A percentile compares a stretch with the other conserved stretches of the same genome.
Conservation (phyloP, 2,329 filamentous ascomycete species). For the Hirsutella thompsonii region DNA sequence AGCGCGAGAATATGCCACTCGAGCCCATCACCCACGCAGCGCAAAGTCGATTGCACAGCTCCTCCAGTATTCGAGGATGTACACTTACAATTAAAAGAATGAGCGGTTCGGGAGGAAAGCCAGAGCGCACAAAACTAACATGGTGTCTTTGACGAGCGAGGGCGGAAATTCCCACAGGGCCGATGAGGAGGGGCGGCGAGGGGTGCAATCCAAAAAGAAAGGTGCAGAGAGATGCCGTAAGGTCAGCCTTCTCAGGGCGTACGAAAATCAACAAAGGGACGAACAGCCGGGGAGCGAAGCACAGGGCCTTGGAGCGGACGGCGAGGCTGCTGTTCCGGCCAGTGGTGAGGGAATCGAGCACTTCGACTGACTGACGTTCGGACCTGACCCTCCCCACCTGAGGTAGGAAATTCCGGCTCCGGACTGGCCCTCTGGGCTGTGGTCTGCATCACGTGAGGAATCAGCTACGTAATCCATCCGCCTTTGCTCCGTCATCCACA, state of each 20-base stretch:
- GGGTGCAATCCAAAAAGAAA: not conserved
- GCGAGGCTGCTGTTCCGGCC: too few species aligned
- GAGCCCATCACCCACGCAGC: not conserved
- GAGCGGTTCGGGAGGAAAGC: slow-evolving; percentile 16
- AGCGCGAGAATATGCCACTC: not conserved
- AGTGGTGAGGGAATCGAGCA: too few species aligned
- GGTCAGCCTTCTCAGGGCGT: not conserved
- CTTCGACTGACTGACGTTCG: too few species aligned
- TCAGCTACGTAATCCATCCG: too few species aligned
- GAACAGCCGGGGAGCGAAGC: too few species aligned
- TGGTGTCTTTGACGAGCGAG: slow-evolving; percentile 20
- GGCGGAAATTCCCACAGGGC: slow-evolving; percentile 8
- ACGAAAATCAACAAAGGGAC: not conserved
- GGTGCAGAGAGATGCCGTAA: not conserved
- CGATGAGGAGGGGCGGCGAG: not conserved
- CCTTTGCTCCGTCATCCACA: too few species aligned
- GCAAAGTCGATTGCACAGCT: not conserved
- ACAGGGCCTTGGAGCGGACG: too few species aligned
- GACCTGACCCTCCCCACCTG: too few species aligned
- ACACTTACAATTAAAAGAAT: slow-evolving; percentile 28
- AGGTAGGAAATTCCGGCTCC: too few species aligned
- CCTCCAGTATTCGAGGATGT: not conserved
- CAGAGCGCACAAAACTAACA: slow-evolving; percentile 26
- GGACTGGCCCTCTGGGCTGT: too few species aligned
- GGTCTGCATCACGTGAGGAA: too few species aligned